A percentile compares a stretch with the other conserved stretches of the same genome.
These are phyloP conservation scores for Pleomassaria siparia DNA, from an alignment of 2,329 filamentous ascomycete genomes.

Conservation along the genomic window DNA sequence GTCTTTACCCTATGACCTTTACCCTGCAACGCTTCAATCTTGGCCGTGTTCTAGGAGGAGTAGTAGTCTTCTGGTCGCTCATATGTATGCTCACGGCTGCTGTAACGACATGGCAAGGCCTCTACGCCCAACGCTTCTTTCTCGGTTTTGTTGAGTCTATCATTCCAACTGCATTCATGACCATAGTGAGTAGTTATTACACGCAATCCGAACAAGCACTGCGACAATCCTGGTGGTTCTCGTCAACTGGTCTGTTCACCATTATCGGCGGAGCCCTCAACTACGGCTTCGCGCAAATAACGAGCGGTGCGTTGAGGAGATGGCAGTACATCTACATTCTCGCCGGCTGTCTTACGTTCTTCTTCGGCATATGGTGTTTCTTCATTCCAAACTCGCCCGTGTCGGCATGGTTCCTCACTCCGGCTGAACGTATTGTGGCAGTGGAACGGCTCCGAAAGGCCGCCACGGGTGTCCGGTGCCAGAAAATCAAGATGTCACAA, in stretches of 20 bases:
- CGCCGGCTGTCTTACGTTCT: constrained; percentile 56
- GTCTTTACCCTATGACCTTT: constrained; percentile 73
- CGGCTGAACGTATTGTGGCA: constrained; percentile 61
- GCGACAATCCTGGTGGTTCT: constrained; percentile 67
- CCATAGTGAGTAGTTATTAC: constrained; percentile 50
- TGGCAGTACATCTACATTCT: constrained; percentile 72
- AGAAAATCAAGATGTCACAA: constrained; percentile 56
- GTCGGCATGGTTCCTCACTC: constrained; percentile 68
- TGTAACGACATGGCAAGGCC: constrained; percentile 63
- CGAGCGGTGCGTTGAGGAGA: constrained; percentile 43
- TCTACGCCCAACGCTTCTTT: constrained; percentile 60
- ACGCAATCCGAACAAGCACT: constrained; percentile 48
- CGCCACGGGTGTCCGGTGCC: constrained; percentile 55
- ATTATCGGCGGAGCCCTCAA: constrained; percentile 37
- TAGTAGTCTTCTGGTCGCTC: constrained; percentile 67
- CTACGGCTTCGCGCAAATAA: constrained; percentile 44
- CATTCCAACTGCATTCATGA: constrained; percentile 60
- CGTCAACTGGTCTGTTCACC: constrained; percentile 51
- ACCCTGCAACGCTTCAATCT: constrained; percentile 68
- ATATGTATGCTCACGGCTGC: constrained; percentile 70
- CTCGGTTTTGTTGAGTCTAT: constrained; percentile 59
- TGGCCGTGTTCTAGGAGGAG: constrained; percentile 62
- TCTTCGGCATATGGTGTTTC: constrained; percentile 69
- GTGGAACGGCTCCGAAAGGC: constrained; percentile 50
- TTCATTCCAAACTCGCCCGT: constrained; percentile 66